Conservation (phyloP, 352 stramenopile species). For the Phytophthora fragariae region DNA sequence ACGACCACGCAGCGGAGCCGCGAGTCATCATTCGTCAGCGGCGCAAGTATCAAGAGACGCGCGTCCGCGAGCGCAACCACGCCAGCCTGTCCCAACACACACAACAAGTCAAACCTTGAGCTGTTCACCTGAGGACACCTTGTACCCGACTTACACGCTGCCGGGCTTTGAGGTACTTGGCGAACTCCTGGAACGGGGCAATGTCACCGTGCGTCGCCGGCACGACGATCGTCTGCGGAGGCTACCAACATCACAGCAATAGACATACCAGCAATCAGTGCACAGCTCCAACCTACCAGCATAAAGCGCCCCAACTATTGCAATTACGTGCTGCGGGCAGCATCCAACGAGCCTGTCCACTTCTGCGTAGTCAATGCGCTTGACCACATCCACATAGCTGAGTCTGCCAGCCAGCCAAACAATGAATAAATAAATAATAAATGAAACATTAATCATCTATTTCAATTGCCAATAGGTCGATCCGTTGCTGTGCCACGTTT, state of each 20-base stretch:
- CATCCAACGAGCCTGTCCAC: conserved; percentile 65
- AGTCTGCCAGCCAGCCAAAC: conserved; percentile 35
- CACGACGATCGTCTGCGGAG: conserved; percentile 56
- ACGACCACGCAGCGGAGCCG: conserved; percentile 64
- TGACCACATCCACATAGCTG: conserved; percentile 56
- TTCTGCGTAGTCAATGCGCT: conserved; percentile 64
- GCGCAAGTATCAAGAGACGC: conserved; percentile 61
- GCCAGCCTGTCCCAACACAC: conserved; percentile 49
- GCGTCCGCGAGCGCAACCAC: conserved; percentile 57
- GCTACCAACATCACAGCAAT: conserved; percentile 36
- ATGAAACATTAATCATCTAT: neutral
- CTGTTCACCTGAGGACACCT: neutral
- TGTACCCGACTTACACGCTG: conserved; percentile 46
- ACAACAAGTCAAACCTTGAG: neutral
- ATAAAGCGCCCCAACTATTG: neutral
- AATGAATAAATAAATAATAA: neutral
- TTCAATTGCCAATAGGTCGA: neutral
- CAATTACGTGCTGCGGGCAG: conserved; percentile 57
- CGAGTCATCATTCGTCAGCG: conserved; percentile 46
- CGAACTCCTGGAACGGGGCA: conserved; percentile 54
- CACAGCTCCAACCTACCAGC: neutral
- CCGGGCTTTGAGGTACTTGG: conserved; percentile 58
- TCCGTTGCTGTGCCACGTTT: neutral
- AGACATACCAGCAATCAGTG: conserved; percentile 7
- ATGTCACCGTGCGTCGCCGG: conserved; percentile 34